These are phyloP conservation scores for Naegleria lovaniensis DNA, from an alignment of 208 protist species.

Conservation along the genomic window DNA sequence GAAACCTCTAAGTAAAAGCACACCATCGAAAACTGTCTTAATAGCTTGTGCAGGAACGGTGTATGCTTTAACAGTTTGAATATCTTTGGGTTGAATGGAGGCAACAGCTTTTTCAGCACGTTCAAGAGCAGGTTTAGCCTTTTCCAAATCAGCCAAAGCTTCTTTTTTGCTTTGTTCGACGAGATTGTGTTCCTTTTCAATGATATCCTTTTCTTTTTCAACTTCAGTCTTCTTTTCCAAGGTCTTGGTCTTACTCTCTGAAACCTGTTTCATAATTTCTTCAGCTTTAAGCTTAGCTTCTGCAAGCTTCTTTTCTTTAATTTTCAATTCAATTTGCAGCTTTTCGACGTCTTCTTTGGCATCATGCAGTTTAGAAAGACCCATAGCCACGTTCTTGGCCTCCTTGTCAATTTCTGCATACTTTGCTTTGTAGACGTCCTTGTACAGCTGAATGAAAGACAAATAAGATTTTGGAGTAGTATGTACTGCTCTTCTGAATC, in stretches of 20 bases:
- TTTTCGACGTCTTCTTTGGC: conserved; percentile 80
- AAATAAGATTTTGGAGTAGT: conserved; percentile 87
- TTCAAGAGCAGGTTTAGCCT: conserved; percentile 79
- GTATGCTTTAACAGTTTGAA: conserved; percentile 85
- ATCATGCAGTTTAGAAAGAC: conserved; percentile 85
- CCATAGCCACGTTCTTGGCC: conserved; percentile 81
- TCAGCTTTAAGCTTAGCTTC: conserved; percentile 82
- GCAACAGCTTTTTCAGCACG: conserved; percentile 86
- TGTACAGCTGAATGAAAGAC: conserved; percentile 83
- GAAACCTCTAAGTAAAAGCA: conserved; percentile 83
- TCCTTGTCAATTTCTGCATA: conserved; percentile 77
- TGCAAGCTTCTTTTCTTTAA: conserved; percentile 81
- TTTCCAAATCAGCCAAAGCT: conserved; percentile 86
- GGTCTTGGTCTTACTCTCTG: conserved; percentile 77
- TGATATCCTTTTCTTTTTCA: conserved; percentile 77
- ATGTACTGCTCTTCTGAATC: conserved; percentile 81
- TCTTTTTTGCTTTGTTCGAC: conserved; percentile 80
- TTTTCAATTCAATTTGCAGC: conserved; percentile 85
- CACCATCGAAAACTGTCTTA: conserved; percentile 93
- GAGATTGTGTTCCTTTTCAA: conserved; percentile 73
- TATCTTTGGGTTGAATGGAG: conserved; percentile 81
- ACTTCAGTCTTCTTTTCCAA: conserved; percentile 90
- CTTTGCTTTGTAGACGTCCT: conserved; percentile 78
- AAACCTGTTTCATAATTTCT: conserved; percentile 83
- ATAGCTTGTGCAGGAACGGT: conserved; percentile 89